Percentiles rank a stretch among this genome's conserved stretches.
Evolutionary conservation across 352 stramenopile genomes (phyloP).

Genomic region (Elongisporangium anandrum): DNA sequence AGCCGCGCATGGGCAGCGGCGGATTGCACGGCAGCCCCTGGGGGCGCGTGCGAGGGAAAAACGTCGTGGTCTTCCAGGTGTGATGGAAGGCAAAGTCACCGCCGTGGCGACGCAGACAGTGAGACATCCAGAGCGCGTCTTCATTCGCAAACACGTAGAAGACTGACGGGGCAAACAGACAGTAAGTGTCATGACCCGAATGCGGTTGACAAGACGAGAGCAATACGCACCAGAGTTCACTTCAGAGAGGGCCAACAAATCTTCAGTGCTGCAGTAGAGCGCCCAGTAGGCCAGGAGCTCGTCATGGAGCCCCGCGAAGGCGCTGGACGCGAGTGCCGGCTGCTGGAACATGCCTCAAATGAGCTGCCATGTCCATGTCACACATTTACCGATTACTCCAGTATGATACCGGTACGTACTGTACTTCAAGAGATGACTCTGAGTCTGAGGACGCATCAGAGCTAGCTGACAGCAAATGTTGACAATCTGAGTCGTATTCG

Average conservation of each 20-base stretch:
- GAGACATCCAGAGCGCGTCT: constrained; percentile 80
- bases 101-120: constrained; percentile 64
- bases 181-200: constrained; percentile 6
- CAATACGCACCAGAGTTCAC: constrained; percentile 58
- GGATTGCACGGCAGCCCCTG: constrained; percentile 15
- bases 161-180: constrained; percentile 23
- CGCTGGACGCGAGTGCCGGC: constrained; percentile 46
- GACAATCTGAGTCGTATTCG: not conserved
- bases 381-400: not conserved
- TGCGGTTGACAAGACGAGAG: not conserved
- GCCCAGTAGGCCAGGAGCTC: constrained; percentile 75
- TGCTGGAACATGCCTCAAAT: constrained; percentile 38
- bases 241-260: constrained; percentile 57
- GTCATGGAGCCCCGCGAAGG: constrained; percentile 64
- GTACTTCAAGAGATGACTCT: not conserved
- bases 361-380: not conserved
- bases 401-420: not conserved
- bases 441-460: not conserved
- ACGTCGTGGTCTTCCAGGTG: constrained; percentile 78
- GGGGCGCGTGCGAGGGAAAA: constrained; percentile 49
- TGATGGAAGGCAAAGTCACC: constrained; percentile 61
- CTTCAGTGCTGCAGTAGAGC: constrained; percentile 58
- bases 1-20: constrained; percentile 26
- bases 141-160: constrained; percentile 81
- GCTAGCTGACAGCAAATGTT: not conserved